Base-by-base conservation (phyloP, 225 moss, liverwort and hornwort genomes). In the Antitrichia curtipendula region DNA sequence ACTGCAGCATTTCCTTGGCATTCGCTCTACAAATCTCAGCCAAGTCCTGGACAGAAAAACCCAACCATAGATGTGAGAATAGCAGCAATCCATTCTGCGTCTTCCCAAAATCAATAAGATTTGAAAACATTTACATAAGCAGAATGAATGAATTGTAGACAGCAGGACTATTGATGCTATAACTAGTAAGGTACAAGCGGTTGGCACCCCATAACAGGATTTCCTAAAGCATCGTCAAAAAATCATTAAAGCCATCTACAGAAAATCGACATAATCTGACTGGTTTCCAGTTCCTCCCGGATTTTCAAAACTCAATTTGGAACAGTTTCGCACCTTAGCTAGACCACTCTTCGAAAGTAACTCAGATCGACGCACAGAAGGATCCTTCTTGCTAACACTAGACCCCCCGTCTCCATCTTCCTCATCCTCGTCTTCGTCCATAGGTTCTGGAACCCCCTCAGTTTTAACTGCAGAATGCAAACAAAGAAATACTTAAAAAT, bases 381-480 rank as follows among this genome's bases (percentile, higher is more conserved):
- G 89, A 88, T 96, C 94, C 88, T 98, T 98, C 88, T 95, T 98
- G 86, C 96, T 96, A 71, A 98, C 84, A 88, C 92, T 92, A 87
- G 91, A 87, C 74, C 69, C 94, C 41, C 86, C 91, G 60, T 94
- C 93, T 83, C 88, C 90, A 75, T 93, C 91, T 36, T 92, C 95
- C 65, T 88, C 92, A 32, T 93, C 94, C 62, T 86, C 90, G 65
- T 91, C 90, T 57, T 90, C 85, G 66, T 93, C 93, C 81, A 94
- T 89, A 52, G 87, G 78, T 68, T 89, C 86, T 71, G 68, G 36
- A 68, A 17, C 87, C 66, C 84, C 91, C 27, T 91, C 92, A 49
- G n/a, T 84, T 84, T 59, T 86, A 34, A 75, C 92, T 92, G 87
- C 82, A 87, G 68, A 85, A 78, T 34, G 79, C n/a, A 77, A 80